Evolutionary conservation across 208 protist species (phyloP).

Genomic region (Leishmania amazonensis): DNA sequence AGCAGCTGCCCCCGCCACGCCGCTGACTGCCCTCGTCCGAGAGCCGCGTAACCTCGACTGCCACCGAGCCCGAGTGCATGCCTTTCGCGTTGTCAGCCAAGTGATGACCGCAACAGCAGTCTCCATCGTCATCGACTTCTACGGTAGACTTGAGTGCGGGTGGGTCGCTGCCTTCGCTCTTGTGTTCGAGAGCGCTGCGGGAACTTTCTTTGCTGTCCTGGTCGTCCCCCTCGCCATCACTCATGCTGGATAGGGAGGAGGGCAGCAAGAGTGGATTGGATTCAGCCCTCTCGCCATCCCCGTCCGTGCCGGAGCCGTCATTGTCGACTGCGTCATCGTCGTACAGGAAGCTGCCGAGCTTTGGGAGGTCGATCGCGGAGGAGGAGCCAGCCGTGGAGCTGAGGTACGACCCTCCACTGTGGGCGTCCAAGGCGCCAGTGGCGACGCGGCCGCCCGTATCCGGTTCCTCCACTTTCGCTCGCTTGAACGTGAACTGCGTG

Average conservation of each 20-base stretch:
- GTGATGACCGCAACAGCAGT: not conserved
- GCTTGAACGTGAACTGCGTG: conserved; percentile 62
- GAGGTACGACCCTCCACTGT: not conserved
- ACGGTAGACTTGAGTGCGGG: not conserved
- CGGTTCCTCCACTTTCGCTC: conserved; percentile 1
- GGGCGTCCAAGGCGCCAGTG: not conserved
- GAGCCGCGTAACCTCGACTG: conserved; percentile 17
- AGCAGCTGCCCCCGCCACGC: conserved; percentile 34
- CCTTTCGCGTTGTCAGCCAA: not conserved
- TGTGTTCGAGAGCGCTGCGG: not conserved
- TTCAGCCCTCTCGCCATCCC: not conserved
- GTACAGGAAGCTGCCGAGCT: conserved; percentile 51
- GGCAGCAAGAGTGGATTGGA: conserved; percentile 10
- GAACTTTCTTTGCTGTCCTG: not conserved
- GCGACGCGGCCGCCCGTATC: not conserved
- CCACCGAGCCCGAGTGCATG: not conserved
- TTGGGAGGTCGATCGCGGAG: conserved; percentile 33
- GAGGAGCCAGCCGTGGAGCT: not conserved
- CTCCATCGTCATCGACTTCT: not conserved
- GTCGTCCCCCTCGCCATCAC: not conserved
- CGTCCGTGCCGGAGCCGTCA: conserved; percentile 7
- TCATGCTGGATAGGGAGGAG: not conserved
- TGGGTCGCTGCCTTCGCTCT: not conserved
- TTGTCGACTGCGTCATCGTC: conserved; percentile 1
- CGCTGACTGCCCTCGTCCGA: conserved; percentile 41